phyloP scores from a whole-genome alignment of 768 basidiomycete species.

The Hericium alpestre region DNA sequence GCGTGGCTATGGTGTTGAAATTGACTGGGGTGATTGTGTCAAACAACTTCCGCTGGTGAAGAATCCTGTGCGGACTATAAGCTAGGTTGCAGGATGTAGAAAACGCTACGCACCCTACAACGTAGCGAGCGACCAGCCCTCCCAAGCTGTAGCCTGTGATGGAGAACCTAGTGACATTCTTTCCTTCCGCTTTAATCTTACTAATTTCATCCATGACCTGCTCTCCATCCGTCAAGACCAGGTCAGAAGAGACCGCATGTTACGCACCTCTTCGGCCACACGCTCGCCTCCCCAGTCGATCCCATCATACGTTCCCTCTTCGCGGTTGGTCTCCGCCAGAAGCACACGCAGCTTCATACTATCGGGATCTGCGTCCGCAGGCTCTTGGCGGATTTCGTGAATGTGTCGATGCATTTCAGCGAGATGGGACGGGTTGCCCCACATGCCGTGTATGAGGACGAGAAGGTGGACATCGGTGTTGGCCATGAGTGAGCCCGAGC shows the following conservation, averaged over 20 bases:
- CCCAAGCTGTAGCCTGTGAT: constrained; percentile 74
- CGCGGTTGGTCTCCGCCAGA: constrained; percentile 53
- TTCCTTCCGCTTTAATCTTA: constrained; percentile 40
- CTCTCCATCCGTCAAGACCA: not conserved
- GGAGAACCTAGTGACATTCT: constrained; percentile 58
- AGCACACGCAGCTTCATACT: constrained; percentile 48
- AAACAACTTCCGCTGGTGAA: constrained; percentile 65
- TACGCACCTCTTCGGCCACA: constrained; percentile 60
- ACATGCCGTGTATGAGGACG: constrained; percentile 56
- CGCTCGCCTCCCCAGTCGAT: constrained; percentile 80
- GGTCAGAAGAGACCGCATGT: not conserved
- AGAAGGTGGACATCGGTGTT: constrained; percentile 7
- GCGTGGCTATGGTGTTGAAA: constrained; percentile 78
- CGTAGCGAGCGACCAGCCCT: constrained; percentile 72
- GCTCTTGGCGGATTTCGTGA: constrained; percentile 27
- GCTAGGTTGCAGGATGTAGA: not conserved
- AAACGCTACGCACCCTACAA: constrained; percentile 43
- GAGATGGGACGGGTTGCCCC: constrained; percentile 67
- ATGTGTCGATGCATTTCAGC: constrained; percentile 46
- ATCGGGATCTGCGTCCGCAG: constrained; percentile 19
- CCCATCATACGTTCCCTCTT: constrained; percentile 68
- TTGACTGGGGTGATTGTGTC: constrained; percentile 59
- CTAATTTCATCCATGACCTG: constrained; percentile 50
- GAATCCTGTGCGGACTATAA: constrained; percentile 31
- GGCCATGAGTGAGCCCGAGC: not conserved